Evolutionary conservation across 768 basidiomycete species (phyloP), one percentile per base, ranked within the genome.

Genomic region (Leccinum aurantiacum): DNA sequence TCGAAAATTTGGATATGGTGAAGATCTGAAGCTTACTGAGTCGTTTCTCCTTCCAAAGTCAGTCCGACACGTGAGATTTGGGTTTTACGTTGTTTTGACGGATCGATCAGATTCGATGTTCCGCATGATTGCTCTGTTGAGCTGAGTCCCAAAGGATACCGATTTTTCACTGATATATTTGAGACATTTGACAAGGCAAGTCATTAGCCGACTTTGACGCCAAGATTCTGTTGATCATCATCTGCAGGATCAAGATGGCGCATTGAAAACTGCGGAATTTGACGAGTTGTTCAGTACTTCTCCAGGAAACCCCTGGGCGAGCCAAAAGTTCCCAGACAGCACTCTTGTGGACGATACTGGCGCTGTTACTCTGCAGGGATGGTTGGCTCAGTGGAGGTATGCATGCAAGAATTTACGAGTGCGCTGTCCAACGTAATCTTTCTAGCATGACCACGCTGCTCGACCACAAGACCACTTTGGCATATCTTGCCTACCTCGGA

Each of bases 381-480:
- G 96, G 96, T 77, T 98, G 27, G 96, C 96, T 19, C 95, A 97
- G 71, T 99, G 96, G 96, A 96, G 93, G 95, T 94, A 54, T 64
- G 80, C 73, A 35, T n/a, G 44, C 29, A 57, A 31, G 59, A 49
- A 46, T 35, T 58, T 44, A 54, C 17, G 31, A 50, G 37, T 57
- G 35, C 54, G 53, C 41, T 58, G 46, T 24, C 35, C 38, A 46
- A 63, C 50, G 15, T 44, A 11, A 52, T 38, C 46, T 41, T 35
- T 44, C 6, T 62, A 98, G 95, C 70, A 97, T 98, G 95, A 95
- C 95, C 1, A 99, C 96, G 0, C 81, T 98, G 0, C 82, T 98
- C n/a, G 93, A 97, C 63, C 89, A 96, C 68, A 89, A 85, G 72
- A 91, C 89, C 15, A 95, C 96, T 0, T 79, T 99, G 19, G 89